phyloP scores from a whole-genome alignment of 2,329 filamentous ascomycete species.

The Hymenoscyphus repandus region DNA sequence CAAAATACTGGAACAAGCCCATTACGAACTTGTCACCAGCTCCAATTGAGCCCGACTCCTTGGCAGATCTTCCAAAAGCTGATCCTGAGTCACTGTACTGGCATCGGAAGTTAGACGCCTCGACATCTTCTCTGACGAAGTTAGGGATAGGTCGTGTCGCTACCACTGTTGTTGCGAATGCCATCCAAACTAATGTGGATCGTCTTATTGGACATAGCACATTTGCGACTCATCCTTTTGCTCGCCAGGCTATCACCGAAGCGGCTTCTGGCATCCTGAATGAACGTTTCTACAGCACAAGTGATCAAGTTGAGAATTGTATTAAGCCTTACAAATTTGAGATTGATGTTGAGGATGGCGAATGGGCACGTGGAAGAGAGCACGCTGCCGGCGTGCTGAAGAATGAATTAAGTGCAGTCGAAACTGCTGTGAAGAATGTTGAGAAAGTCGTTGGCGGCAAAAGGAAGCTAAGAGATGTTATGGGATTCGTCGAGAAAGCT shows the following conservation, averaged over 20 bases:
- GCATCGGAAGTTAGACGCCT: constrained; percentile 91
- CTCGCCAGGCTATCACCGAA: constrained; percentile 86
- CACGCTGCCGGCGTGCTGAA: constrained; percentile 79
- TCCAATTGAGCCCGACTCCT: constrained; percentile 62
- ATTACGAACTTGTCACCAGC: constrained; percentile 72
- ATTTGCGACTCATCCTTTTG: constrained; percentile 86
- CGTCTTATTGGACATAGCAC: constrained; percentile 72
- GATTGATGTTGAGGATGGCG: constrained; percentile 85
- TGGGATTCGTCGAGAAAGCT: constrained; percentile 85
- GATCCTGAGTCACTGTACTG: constrained; percentile 84
- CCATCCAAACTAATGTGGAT: constrained; percentile 82
- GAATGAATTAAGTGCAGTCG: constrained; percentile 78
- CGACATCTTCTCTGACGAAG: constrained; percentile 84
- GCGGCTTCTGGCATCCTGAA: constrained; percentile 86
- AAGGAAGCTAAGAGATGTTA: constrained; percentile 83
- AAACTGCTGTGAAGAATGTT: constrained; percentile 68
- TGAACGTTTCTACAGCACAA: constrained; percentile 93
- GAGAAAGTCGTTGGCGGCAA: constrained; percentile 75
- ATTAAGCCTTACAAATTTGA: constrained; percentile 99
- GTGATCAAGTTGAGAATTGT: constrained; percentile 96
- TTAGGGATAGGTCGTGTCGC: constrained; percentile 88
- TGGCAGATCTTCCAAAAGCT: constrained; percentile 76
- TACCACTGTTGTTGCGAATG: constrained; percentile 82
- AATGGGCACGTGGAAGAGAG: constrained; percentile 82
- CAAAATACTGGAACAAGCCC: constrained; percentile 96